Evolutionary conservation across 257 asterid species (phyloP), one percentile per base, ranked within the genome.

Genomic region (Perilla frutescens): DNA sequence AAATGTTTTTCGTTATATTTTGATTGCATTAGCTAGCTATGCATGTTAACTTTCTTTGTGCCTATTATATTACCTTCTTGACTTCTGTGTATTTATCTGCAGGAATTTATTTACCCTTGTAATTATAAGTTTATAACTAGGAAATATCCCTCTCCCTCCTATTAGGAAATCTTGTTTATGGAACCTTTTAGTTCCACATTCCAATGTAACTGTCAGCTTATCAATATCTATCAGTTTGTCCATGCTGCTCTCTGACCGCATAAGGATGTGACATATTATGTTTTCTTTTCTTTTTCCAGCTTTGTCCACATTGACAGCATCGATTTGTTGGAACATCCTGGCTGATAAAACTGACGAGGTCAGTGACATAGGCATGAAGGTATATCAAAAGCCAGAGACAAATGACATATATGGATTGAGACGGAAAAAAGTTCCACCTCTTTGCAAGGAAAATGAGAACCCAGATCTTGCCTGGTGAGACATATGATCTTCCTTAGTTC

Each of bases 401-500:
- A 94, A 90, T 77, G 90, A 81, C 62, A 84, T 91, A 55, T 94
- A 88, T 79, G 82, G 82, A 73, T 71, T 88, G 79, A 90, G 99
- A 79, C 84, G 98, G 62, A 91, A 85, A 80, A 88, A 85, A 66
- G 61, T 81, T 68, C 99, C 99, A 48, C 96, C 97, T 76, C 43
- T 91, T 50, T 94, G 99, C 96, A 88, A 90, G 74, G 96, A 82
- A 66, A 86, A 84, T 56, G 98, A 88, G 80, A 94, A 90, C 71
- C 93, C 99, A 7, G 99, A 94, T 87, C 85, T 91, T 75, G 87
- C 97, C 82, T 94, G 99, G 98, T 94, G 83, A 82, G 88, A 49
- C 65, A 70, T 34, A 72, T 20, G 45, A 71, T 75, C 45, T 63
- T 50, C 53, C 66, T 62, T n/a, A 26, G 66, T 49, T 20, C 43